Percentiles rank a stretch among this genome's conserved stretches.
phyloP scores from a whole-genome alignment of 345 rosid genomes.

The Mallotus nudiflorus region DNA sequence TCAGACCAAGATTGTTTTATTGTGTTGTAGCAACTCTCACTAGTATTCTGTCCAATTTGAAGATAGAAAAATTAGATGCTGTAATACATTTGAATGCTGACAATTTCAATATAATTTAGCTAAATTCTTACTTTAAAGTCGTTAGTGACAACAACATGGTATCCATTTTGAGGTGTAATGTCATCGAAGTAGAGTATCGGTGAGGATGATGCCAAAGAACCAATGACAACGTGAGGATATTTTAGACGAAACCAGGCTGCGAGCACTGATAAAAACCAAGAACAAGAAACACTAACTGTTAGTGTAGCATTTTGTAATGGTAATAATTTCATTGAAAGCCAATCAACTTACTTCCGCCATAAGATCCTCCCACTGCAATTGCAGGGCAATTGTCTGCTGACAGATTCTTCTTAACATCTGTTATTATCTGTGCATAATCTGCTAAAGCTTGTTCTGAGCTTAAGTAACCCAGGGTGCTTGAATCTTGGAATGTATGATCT shows the following conservation, averaged over 20 bases:
- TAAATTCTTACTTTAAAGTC: constrained; percentile 23
- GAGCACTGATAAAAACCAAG: constrained; percentile 21
- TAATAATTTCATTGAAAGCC: not conserved
- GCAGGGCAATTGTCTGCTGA: constrained; percentile 28
- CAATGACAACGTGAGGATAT: constrained; percentile 28
- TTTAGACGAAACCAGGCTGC: constrained; percentile 37
- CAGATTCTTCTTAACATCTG: constrained; percentile 28
- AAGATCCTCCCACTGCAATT: constrained; percentile 35
- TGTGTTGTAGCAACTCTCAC: constrained; percentile 32
- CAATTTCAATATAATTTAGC: not conserved
- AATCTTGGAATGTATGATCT: constrained; percentile 23
- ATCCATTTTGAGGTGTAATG: constrained; percentile 29
- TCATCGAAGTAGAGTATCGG: constrained; percentile 33
- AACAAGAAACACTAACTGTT: too few relatives aligned
- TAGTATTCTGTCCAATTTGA: constrained; percentile 7
- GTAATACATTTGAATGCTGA: too few relatives aligned
- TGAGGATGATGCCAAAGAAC: constrained; percentile 35
- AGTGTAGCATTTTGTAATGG: too few relatives aligned
- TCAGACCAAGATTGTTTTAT: constrained; percentile 31
- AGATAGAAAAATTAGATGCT: too few relatives aligned
- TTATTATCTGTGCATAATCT: constrained; percentile 33
- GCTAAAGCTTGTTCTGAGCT: constrained; percentile 38
- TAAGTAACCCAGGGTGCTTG: constrained; percentile 30
- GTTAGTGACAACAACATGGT: constrained; percentile 19
- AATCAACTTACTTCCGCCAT: constrained; percentile 31